Base-by-base conservation (phyloP, 495 filamentous ascomycete genomes). In the Trichoderma gamsii region DNA sequence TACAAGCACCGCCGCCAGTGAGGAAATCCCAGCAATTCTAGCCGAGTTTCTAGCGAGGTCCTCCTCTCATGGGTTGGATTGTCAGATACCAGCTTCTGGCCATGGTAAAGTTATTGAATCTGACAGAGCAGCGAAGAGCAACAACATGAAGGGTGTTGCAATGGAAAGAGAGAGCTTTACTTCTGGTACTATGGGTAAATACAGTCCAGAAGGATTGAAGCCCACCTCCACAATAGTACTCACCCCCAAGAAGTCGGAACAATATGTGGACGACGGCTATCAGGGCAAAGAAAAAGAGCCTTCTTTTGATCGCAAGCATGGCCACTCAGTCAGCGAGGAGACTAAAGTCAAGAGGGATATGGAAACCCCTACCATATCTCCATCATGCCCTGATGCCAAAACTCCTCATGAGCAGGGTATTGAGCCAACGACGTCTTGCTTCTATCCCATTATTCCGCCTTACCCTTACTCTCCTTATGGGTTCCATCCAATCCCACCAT, bases 381-480 rank as follows among this genome's bases (percentile, higher is more conserved):
- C 56, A 21, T 21, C 15, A 9, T 35, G 32, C 1, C 6, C 2
- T 15, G 56, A 13, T 27, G 13, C 23, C 56, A 32, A 13, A 25
- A 29, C 25, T 32, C 23, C 56, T 32, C 25, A 2, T 4, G 23
- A 18, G 4, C 27, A 27, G 11, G 56, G 56, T 61, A 7, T 21
- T 25, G 56, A 32, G 7, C n/a, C 56, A 4, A 25, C 56, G 4
- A 13, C 56, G 12, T 13, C 56, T 12, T 61, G 56, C 56, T 61
- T 61, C 6, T 61, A 61, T 61, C 56, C 56, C 23, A 27, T 61
- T 12, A 61, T 61, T 32, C 27, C 15, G 13, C 56, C 56, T 15
- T 61, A 61, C 13, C 27, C 56, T 2, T 61, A 61, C 13, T 61
- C 56, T 13, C 23, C 56, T 61, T 61, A 61, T 32, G 56, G 56